A percentile compares a stretch with the other conserved stretches of the same genome.
Evolutionary conservation across 768 basidiomycete genomes (phyloP).

Genomic region (Piloderma croceum): DNA sequence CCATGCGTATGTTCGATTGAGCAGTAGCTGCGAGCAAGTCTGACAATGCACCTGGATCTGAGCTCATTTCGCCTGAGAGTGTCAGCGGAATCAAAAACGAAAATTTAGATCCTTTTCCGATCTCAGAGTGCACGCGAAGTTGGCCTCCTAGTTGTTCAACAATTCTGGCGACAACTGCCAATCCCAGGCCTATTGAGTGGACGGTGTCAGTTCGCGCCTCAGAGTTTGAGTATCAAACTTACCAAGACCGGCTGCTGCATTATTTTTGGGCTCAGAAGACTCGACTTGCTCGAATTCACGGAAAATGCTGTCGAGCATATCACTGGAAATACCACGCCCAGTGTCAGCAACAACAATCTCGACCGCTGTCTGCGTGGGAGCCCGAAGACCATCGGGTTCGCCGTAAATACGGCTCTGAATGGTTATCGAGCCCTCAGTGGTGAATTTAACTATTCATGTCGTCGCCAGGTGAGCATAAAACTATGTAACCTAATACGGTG

Average conservation of each 20-base stretch:
- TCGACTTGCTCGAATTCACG: constrained; percentile 78
- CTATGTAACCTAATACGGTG: background rate
- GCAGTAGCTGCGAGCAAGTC: no score
- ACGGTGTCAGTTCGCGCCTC: background rate
- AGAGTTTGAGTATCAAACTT: constrained; percentile 8
- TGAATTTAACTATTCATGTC: constrained; percentile 59
- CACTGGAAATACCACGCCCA: constrained; percentile 61
- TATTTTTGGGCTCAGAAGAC: constrained; percentile 35
- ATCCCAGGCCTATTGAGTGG: constrained; percentile 60
- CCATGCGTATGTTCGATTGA: no score
- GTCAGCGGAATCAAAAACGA: constrained; percentile 66
- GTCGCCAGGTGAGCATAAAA: constrained; percentile 3
- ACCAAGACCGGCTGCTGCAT: constrained; percentile 44
- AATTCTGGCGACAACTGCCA: constrained; percentile 77
- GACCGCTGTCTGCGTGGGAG: constrained; percentile 45
- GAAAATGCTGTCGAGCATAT: constrained; percentile 71
- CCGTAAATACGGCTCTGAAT: constrained; percentile 49
- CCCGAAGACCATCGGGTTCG: constrained; percentile 47
- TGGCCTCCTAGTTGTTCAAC: constrained; percentile 77
- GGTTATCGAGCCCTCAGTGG: constrained; percentile 51
- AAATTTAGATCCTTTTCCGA: constrained; percentile 64
- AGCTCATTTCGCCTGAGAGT: constrained; percentile 31
- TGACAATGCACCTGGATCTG: no score
- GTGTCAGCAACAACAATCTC: constrained; percentile 71
- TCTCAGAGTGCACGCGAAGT: constrained; percentile 68